A percentile compares a stretch with the other conserved stretches of the same genome.
These are phyloP conservation scores for Oryza meyeriana DNA, from an alignment of 176 grass and related monocot species.

Conservation along the genomic window DNA sequence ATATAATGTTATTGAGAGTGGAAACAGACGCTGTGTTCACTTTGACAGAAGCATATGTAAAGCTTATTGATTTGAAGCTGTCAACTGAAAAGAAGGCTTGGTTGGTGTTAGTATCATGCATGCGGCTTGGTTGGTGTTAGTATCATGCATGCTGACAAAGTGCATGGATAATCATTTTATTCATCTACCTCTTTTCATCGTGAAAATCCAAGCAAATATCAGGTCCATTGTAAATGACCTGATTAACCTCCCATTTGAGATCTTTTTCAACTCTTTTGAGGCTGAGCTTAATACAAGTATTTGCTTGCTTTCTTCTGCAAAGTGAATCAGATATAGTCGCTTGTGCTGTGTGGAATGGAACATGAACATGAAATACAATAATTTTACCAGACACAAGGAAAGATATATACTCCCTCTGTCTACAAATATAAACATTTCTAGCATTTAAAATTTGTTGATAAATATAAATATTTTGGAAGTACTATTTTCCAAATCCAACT, in stretches of 20 bases:
- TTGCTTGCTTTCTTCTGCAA: too few species aligned
- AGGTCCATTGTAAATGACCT: neutral
- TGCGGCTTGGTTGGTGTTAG: too few species aligned
- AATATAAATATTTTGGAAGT: too few species aligned
- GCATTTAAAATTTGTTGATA: too few species aligned
- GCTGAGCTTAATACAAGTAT: too few species aligned
- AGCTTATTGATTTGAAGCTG: neutral
- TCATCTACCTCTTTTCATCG: neutral
- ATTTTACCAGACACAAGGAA: too few species aligned
- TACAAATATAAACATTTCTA: too few species aligned
- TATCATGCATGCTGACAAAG: neutral
- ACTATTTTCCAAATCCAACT: too few species aligned
- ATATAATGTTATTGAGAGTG: constrained; percentile 8
- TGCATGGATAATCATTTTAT: neutral
- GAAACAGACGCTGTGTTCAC: neutral
- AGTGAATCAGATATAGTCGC: too few species aligned
- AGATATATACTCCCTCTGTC: too few species aligned
- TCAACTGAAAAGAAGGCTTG: neutral
- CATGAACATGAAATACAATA: too few species aligned
- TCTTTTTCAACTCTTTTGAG: neutral
- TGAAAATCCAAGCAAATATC: neutral
- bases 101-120: neutral
- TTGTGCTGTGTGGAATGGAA: too few species aligned
- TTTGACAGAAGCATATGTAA: neutral
- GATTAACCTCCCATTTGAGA: neutral